These are phyloP conservation scores for Furcasterigmium sp. DNA, from an alignment of 2,329 filamentous ascomycete species.

Conservation along the genomic window DNA sequence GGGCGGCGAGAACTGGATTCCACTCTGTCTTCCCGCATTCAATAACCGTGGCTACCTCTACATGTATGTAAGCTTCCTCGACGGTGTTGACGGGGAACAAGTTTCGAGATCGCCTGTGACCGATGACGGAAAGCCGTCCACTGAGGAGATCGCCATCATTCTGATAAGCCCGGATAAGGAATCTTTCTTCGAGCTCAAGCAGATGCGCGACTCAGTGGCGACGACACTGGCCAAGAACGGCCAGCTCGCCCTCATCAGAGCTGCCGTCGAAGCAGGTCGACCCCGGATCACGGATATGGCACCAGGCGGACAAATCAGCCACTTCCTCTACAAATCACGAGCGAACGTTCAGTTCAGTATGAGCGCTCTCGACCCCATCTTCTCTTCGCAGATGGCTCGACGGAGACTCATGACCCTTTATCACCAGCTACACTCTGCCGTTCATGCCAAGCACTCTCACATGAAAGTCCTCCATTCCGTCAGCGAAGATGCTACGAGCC, in stretches of 20 bases:
- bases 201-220: constrained; percentile 59
- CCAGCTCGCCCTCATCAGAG: constrained; percentile 68
- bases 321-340: constrained; percentile 94
- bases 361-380: constrained; percentile 72
- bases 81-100: constrained; percentile 39
- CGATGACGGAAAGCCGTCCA: constrained; percentile 60
- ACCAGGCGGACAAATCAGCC: constrained; percentile 73
- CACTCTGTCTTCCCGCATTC: constrained; percentile 90
- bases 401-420: constrained; percentile 80
- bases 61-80: constrained; percentile 98
- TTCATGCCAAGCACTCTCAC: constrained; percentile 80
- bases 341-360: constrained; percentile 95
- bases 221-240: constrained; percentile 71
- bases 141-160: constrained; percentile 80
- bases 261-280: constrained; percentile 66
- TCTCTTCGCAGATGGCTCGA: constrained; percentile 50
- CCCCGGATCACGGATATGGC: constrained; percentile 69
- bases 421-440: constrained; percentile 72
- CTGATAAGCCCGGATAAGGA: constrained; percentile 92
- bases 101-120: constrained; percentile 29
- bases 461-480: constrained; percentile 82
- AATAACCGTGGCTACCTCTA: constrained; percentile 96
- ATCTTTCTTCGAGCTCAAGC: constrained; percentile 83
- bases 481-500: constrained; percentile 66
- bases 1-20: constrained; percentile 94